Percentiles rank a stretch among this genome's conserved stretches.
Evolutionary conservation across 2,329 filamentous ascomycete genomes (phyloP).

Genomic region (Phialophora chinensis): DNA sequence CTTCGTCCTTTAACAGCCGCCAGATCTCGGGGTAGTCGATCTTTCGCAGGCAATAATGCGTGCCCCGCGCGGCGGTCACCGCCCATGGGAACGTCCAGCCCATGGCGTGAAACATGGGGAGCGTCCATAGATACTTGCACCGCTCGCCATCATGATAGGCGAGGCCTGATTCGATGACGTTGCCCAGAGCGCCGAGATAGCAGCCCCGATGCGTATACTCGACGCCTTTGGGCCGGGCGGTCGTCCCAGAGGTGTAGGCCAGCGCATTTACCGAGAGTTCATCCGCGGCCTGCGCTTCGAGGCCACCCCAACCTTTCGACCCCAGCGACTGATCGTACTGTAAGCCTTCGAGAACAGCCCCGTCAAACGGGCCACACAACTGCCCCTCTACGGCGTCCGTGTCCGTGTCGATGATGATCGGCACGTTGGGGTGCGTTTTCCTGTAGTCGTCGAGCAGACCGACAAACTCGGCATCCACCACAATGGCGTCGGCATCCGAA

Average conservation of each 20-base stretch:
- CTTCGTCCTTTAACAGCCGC: slow-evolving; percentile 82
- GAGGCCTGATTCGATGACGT: slow-evolving; percentile 85
- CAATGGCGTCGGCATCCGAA: slow-evolving; percentile 82
- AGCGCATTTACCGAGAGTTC: slow-evolving; percentile 86
- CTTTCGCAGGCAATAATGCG: slow-evolving; percentile 91
- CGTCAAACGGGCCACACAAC: slow-evolving; percentile 79
- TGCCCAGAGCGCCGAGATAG: slow-evolving; percentile 83
- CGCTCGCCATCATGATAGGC: slow-evolving; percentile 69
- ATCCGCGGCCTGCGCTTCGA: slow-evolving; percentile 71
- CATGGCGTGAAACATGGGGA: slow-evolving; percentile 81
- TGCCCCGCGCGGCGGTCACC: slow-evolving; percentile 90
- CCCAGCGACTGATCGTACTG: slow-evolving; percentile 71
- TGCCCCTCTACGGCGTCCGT: slow-evolving; percentile 77
- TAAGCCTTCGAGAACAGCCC: slow-evolving; percentile 80
- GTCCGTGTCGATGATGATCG: slow-evolving; percentile 81
- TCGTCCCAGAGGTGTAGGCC: slow-evolving; percentile 93
- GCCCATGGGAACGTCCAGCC: slow-evolving; percentile 91
- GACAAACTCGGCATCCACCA: slow-evolving; percentile 83
- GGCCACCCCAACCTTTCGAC: slow-evolving; percentile 73
- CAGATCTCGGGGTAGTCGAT: slow-evolving; percentile 95
- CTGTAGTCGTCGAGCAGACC: slow-evolving; percentile 71
- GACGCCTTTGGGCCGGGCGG: slow-evolving; percentile 88
- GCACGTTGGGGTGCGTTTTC: slow-evolving; percentile 65
- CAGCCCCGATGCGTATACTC: slow-evolving; percentile 87
- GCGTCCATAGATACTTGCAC: slow-evolving; percentile 86